Base-by-base conservation (phyloP, 176 grass and related monocot species). In the Oryza glaberrima region DNA sequence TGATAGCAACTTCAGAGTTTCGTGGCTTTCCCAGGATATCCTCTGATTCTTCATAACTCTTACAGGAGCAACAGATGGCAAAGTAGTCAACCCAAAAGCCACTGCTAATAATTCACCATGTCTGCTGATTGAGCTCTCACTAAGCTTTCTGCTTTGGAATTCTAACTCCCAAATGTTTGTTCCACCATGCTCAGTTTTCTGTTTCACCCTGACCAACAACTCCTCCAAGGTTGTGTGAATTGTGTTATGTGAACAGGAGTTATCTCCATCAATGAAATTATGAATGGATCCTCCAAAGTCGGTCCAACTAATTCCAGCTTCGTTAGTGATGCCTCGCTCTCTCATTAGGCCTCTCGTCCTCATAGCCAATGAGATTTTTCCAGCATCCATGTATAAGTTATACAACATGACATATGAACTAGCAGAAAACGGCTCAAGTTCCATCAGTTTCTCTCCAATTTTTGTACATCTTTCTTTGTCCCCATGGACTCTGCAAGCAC, bases 301-400 rank as follows among this genome's bases (percentile, higher is more conserved):
- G 3, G 82, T 68, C 95, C 92, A 97, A 88, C 88, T 90, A 80
- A 88, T 36, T 75, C 77, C 90, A 19, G 71, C 54, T 79, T 91
- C 81, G 48, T 86, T 89, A 66, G 60, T 67, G 70, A 92, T 44
- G 20, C 95, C 90, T 44, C 79, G 75, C 77, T 94, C 90, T 83
- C 95, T 93, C 95, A 97, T 94, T 66, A 94, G 83, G 14, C 95
- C 95, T 91, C 95, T 89, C 41, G 88, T 93, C 84, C 85, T 92
- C 95, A 94, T 94, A 77, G 92, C 92, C 82, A 91, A 23, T 44
- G 95, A 97, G 22, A 97, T 68, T 76, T 94, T 97, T 3, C 90
- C 90, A 11, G 86, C 69, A 78, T 87, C 89, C 84, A 94, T 80
- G 79, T 97, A 94, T 69, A 93, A 76, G 69, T 97, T 97, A 79